Evolutionary conservation across 2,329 filamentous ascomycete genomes (phyloP), one percentile per base, ranked within the genome.

Genomic region (Pseudonectria buxi): DNA sequence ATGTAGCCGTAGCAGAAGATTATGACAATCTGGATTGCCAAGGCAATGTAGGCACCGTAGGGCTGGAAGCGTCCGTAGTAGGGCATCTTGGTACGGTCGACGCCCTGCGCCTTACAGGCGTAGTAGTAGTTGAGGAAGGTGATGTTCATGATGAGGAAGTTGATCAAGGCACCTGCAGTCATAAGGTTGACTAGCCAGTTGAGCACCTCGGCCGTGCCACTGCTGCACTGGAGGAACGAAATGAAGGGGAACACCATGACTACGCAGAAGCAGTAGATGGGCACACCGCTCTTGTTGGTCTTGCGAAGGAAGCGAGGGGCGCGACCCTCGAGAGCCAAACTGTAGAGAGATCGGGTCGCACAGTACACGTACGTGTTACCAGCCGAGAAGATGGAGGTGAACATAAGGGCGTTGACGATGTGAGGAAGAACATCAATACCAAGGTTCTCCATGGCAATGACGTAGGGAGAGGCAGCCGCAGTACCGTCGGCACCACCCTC

Each of bases 41-140:
- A 46, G 2, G 62, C 66, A 30, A 72, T 58, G 40, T 65, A 70
- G 28, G 68, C 73, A 39, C 69, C 69, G 51, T 72, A 81, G 0
- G 77, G 76, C 54, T 81, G 76, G 53, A 77, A 68, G 30, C 60
- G 70, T 11, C 72, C 78, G 26, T 56, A 65, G 59, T 81, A 82
- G 1, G 78, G 75, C 14, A 80, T 59, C 0, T 56, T 58, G 10
- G 52, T 61, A 40, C 78, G 74, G 54, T 72, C 67, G 39, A 72
- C 53, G 15, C 66, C 62, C 50, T 79, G 69, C 1, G 65, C 72
- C 41, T 68, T 58, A 43, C 70, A 67, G 29, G 76, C 78, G 16
- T 66, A 65, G 57, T 73, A 63, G 53, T 64, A 69, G 42, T 62
- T 59, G 30, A 69, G 44, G 50, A 67, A 74, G 15, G 66, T 67